Conservation (phyloP, 768 basidiomycete genomes). For the Saitozyma sp. region DNA sequence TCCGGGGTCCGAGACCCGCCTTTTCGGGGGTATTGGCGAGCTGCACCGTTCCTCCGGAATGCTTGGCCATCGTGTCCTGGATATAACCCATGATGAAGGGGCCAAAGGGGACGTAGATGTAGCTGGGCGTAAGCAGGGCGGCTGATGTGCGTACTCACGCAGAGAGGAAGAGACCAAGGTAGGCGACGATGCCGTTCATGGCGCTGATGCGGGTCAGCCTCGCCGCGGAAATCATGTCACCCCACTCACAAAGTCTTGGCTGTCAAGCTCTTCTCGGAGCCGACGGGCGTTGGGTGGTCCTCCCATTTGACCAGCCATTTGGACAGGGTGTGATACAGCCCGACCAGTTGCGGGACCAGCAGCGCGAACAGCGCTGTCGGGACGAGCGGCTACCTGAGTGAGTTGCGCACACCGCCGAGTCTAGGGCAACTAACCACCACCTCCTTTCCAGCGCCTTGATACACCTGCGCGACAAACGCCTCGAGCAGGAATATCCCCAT, state of each 20-base stretch:
- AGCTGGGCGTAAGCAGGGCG: slow-evolving; percentile 26
- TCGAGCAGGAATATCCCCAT: slow-evolving; percentile 73
- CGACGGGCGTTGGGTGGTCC: slow-evolving; percentile 79
- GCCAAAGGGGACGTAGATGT: slow-evolving; percentile 92
- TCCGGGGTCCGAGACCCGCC: slow-evolving; percentile 42
- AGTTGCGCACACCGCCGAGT: not conserved
- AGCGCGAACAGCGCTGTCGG: slow-evolving; percentile 82
- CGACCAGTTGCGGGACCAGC: slow-evolving; percentile 76
- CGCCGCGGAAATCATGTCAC: not conserved
- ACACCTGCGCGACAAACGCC: slow-evolving; percentile 84
- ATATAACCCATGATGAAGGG: slow-evolving; percentile 71
- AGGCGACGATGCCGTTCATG: slow-evolving; percentile 83
- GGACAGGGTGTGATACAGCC: slow-evolving; percentile 69
- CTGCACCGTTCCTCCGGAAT: slow-evolving; percentile 30
- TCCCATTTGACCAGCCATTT: slow-evolving; percentile 79
- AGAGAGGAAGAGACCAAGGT: slow-evolving; percentile 85
- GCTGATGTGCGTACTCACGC: slow-evolving; percentile 58
- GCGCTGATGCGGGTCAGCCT: slow-evolving; percentile 50
- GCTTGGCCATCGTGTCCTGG: slow-evolving; percentile 38
- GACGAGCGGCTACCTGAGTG: slow-evolving; percentile 63
- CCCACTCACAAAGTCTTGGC: slow-evolving; percentile 71
- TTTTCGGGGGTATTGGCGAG: slow-evolving; percentile 49
- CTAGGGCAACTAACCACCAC: slow-evolving; percentile 64
- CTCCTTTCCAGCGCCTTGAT: slow-evolving; percentile 79
- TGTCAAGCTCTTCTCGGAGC: slow-evolving; percentile 75